A percentile compares a stretch with the other conserved stretches of the same genome.
phyloP scores from a whole-genome alignment of 345 rosid species.

The Cardamine resedifolia region DNA sequence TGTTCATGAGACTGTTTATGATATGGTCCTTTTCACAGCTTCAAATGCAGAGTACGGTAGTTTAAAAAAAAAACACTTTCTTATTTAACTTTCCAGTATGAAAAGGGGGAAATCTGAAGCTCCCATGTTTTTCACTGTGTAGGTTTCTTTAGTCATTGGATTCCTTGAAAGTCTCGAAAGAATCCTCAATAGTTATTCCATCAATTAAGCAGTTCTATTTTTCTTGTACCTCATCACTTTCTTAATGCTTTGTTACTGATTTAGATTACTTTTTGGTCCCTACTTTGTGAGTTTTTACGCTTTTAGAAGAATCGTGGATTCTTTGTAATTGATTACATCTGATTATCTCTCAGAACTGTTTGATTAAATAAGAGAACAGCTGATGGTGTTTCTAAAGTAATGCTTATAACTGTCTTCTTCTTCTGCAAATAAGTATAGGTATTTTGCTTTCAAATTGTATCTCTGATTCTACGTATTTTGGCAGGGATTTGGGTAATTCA shows the following conservation, averaged over 20 bases:
- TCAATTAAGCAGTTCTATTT: not conserved
- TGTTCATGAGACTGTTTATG: constrained; percentile 19
- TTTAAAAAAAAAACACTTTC: not conserved
- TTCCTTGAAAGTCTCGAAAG: constrained; percentile 26
- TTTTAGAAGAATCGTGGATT: constrained; percentile 16
- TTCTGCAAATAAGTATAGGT: not conserved
- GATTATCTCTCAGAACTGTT: constrained; percentile 19
- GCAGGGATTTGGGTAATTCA: constrained; percentile 95
- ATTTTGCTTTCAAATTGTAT: not conserved
- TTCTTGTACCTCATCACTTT: constrained; percentile 23
- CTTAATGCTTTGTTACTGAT: constrained; percentile 6
- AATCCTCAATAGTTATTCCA: constrained; percentile 23
- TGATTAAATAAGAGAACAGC: not conserved
- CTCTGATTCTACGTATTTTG: constrained; percentile 12
- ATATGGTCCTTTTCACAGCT: constrained; percentile 8
- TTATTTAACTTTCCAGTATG: constrained; percentile 12
- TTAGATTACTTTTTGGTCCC: constrained; percentile 17
- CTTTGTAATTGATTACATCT: not conserved
- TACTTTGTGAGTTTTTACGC: constrained; percentile 18
- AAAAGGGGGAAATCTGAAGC: constrained; percentile 22
- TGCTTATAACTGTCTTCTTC: not conserved
- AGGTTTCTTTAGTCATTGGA: constrained; percentile 25
- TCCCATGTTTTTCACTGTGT: constrained; percentile 10
- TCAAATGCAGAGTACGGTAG: constrained; percentile 5
- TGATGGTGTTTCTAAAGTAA: not conserved